phyloP scores from a whole-genome alignment of 78 protist genomes.

The Trichosphaerium sp. region DNA sequence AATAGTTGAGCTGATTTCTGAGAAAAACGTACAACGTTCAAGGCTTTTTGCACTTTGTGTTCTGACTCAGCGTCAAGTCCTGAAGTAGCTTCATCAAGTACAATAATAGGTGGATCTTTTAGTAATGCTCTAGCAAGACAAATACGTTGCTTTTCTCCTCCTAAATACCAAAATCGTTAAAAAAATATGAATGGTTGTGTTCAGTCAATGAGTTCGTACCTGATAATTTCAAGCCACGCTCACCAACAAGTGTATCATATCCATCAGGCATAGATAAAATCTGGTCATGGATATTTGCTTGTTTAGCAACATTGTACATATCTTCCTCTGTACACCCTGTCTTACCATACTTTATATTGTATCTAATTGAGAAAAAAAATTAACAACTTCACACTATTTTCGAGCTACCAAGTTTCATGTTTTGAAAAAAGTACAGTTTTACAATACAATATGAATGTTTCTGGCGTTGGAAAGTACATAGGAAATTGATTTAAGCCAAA shows the following conservation, averaged over 20 bases:
- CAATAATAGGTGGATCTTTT: conserved; percentile 73
- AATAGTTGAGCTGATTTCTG: no score
- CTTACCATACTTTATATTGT: conserved; percentile 54
- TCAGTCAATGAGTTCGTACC: conserved; percentile 64
- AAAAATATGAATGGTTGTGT: neutral
- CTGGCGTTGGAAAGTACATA: no score
- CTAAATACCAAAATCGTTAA: neutral
- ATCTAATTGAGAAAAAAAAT: no score
- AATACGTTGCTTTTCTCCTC: conserved; percentile 81
- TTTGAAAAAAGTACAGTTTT: no score
- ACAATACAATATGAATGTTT: no score
- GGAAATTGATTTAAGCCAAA: no score
- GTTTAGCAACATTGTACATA: neutral
- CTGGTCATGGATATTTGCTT: conserved; percentile 47
- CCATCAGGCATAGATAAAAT: conserved; percentile 59
- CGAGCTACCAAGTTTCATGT: no score
- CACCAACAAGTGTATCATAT: conserved; percentile 84
- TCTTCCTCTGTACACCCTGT: conserved; percentile 15
- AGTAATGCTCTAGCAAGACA: conserved; percentile 91
- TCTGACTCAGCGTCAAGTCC: conserved; percentile 81
- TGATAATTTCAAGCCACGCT: conserved; percentile 77
- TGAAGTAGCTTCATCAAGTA: conserved; percentile 91
- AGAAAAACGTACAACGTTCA: no score
- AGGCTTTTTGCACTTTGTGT: no score
- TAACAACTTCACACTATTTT: no score